These are phyloP conservation scores for Clathrospora elynae DNA, from an alignment of 2,329 filamentous ascomycete species.

Conservation along the genomic window DNA sequence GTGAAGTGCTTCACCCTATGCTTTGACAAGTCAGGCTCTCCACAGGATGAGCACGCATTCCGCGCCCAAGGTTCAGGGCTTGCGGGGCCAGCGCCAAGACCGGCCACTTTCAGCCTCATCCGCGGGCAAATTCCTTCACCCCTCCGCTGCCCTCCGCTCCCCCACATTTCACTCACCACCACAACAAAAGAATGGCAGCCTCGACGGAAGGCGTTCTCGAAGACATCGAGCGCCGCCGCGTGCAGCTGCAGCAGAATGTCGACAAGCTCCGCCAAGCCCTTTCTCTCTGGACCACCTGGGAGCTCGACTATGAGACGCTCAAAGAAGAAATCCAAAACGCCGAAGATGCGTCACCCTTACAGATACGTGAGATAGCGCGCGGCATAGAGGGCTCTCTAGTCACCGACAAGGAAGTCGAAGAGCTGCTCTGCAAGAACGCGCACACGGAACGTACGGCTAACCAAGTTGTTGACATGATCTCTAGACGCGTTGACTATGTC, in stretches of 20 bases:
- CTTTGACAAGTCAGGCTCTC: too few relatives aligned
- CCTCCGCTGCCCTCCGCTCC: conserved; percentile 1
- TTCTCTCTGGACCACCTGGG: conserved; percentile 87
- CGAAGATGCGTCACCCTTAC: conserved; percentile 28
- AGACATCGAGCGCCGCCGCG: conserved; percentile 75
- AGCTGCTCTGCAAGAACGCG: conserved; percentile 57
- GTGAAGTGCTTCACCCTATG: too few relatives aligned
- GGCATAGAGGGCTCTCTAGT: conserved; percentile 69
- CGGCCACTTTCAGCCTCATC: conserved; percentile 9
- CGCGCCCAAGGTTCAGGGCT: conserved; percentile 17
- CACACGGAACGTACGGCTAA: conserved; percentile 57
- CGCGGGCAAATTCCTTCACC: conserved; percentile 14
- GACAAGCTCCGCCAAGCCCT: conserved; percentile 74
- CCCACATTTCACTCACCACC: conserved; percentile 6
- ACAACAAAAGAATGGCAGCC: conserved; percentile 29
- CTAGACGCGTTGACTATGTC: conserved; percentile 86
- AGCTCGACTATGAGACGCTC: conserved; percentile 87
- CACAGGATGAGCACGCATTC: conserved; percentile 6
- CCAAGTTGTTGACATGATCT: conserved; percentile 71
- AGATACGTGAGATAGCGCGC: conserved; percentile 56
- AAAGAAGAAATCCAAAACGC: conserved; percentile 74
- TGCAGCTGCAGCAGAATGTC: conserved; percentile 76
- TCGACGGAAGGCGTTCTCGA: conserved; percentile 59
- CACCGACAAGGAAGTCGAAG: conserved; percentile 63
- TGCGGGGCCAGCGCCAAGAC: conserved; percentile 29